These are phyloP conservation scores for Lavandula angustifolia DNA, from an alignment of 257 asterid species.

Conservation along the genomic window DNA sequence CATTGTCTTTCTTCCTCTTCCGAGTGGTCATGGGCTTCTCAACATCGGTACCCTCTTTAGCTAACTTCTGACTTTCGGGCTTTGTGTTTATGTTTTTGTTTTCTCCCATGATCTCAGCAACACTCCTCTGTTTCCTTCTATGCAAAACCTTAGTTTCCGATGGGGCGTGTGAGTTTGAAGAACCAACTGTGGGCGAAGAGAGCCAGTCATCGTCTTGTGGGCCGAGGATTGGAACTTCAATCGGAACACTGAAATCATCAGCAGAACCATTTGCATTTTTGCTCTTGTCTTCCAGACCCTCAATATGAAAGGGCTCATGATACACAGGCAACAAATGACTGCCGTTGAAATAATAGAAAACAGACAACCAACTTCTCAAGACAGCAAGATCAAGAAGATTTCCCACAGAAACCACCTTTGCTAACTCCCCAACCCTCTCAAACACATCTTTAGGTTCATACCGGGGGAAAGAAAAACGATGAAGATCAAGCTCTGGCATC, in stretches of 20 bases:
- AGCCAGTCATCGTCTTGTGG: slow-evolving; percentile 52
- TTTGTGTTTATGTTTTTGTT: slow-evolving; percentile 29
- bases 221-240: slow-evolving; percentile 52
- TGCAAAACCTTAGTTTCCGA: slow-evolving; percentile 40
- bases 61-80: slow-evolving; percentile 33
- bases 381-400: slow-evolving; percentile 46
- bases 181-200: slow-evolving; percentile 34
- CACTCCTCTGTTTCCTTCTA: slow-evolving; percentile 72
- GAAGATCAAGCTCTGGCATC: slow-evolving; percentile 43
- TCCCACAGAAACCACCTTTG: slow-evolving; percentile 33
- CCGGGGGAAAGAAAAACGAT: slow-evolving; percentile 36
- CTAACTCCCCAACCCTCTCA: slow-evolving; percentile 36
- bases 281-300: slow-evolving; percentile 67
- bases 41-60: slow-evolving; percentile 27
- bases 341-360: slow-evolving; percentile 49
- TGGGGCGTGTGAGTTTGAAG: slow-evolving; percentile 32
- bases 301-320: slow-evolving; percentile 47
- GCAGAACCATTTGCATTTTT: slow-evolving; percentile 23
- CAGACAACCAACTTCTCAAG: slow-evolving; percentile 57
- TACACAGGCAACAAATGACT: slow-evolving; percentile 44
- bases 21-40: slow-evolving; percentile 29
- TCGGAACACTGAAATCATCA: slow-evolving; percentile 44
- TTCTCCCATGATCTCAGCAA: slow-evolving; percentile 66
- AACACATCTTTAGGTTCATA: slow-evolving; percentile 45
- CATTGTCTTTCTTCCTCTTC: slow-evolving; percentile 38